These are phyloP conservation scores for Acacia crassicarpa DNA, from an alignment of 306 rosid genomes.

Conservation along the genomic window DNA sequence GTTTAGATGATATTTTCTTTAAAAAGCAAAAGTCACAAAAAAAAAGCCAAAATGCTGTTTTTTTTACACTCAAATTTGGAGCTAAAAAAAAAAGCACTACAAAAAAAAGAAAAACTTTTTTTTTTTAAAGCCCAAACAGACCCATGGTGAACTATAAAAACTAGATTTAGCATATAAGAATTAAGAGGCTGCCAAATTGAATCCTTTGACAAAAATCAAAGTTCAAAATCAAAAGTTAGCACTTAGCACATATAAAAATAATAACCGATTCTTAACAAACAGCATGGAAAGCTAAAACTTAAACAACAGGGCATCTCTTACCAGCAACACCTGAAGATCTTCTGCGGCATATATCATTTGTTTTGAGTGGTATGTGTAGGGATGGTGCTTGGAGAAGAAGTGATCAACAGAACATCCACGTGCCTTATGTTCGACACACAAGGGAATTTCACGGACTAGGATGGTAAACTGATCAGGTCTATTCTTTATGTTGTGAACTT, in stretches of 20 bases:
- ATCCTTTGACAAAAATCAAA: neutral
- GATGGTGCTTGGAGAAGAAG: conserved; percentile 74
- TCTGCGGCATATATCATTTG: conserved; percentile 61
- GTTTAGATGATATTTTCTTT: too few relatives aligned
- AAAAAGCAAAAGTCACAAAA: too few relatives aligned
- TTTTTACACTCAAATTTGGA: too few relatives aligned
- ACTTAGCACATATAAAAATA: neutral
- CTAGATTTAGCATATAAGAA: neutral
- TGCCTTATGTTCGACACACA: conserved; percentile 68
- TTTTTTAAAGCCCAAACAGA: too few relatives aligned
- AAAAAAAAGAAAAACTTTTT: too few relatives aligned
- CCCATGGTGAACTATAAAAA: neutral
- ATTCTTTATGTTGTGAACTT: conserved; percentile 53
- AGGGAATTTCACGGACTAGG: conserved; percentile 77
- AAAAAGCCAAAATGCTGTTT: too few relatives aligned
- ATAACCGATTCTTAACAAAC: neutral
- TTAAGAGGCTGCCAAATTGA: neutral
- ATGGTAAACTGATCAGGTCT: conserved; percentile 82
- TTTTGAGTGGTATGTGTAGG: conserved; percentile 60
- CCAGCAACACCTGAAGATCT: conserved; percentile 65
- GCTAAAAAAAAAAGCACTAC: too few relatives aligned
- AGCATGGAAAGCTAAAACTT: neutral
- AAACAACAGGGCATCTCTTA: conserved; percentile 30
- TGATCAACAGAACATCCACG: conserved; percentile 65
- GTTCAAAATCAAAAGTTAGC: conserved; percentile 6